These are phyloP conservation scores for Tulasnella sp. DNA, from an alignment of 768 basidiomycete genomes.

Conservation along the genomic window DNA sequence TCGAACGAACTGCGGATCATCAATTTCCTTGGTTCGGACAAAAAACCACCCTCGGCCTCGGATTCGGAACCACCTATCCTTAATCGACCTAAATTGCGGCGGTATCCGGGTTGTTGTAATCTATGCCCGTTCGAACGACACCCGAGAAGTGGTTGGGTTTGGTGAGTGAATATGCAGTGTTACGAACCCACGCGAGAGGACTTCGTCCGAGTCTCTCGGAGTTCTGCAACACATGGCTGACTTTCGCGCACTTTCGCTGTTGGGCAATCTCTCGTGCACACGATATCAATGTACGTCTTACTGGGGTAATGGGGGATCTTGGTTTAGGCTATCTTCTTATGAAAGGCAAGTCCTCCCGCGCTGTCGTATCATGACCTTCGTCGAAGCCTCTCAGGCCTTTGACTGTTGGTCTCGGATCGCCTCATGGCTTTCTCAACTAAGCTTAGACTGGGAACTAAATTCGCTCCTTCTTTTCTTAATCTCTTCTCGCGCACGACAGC, in stretches of 20 bases:
- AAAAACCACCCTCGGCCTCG: not conserved
- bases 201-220: not conserved
- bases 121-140: not conserved
- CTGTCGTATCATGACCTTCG: not conserved
- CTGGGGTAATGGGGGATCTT: not conserved
- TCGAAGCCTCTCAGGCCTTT: not conserved
- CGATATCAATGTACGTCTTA: not conserved
- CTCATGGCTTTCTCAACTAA: not conserved
- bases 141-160: not conserved
- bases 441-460: not conserved
- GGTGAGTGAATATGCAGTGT: not conserved
- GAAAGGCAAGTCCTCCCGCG: not conserved
- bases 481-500: not conserved
- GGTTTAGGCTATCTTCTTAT: conserved; percentile 5
- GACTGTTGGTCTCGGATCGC: not conserved
- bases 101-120: not conserved
- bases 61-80: not conserved
- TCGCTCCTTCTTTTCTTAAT: not conserved
- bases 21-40: too few relatives aligned
- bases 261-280: not conserved
- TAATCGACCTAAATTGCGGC: not conserved
- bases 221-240: not conserved
- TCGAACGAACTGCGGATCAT: not conserved
- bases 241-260: not conserved
- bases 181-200: not conserved